phyloP scores from a whole-genome alignment of 2,329 filamentous ascomycete species.

The Verticillium tricorpus region DNA sequence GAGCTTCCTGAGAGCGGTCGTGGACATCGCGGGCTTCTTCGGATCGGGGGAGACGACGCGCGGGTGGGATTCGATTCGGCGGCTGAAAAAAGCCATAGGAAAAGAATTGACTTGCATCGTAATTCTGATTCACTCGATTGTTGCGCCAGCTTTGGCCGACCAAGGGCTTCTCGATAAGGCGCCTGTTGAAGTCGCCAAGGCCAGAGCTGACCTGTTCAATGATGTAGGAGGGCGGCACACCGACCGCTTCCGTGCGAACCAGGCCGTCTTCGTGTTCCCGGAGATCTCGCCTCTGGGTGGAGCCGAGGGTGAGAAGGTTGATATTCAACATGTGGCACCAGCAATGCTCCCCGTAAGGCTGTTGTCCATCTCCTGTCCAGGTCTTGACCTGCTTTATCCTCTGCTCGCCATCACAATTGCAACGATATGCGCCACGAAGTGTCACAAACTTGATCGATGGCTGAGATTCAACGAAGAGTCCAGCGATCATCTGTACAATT shows the following conservation, averaged over 20 bases:
- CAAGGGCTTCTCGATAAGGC: neutral
- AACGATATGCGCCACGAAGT: neutral
- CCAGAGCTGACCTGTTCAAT: neutral
- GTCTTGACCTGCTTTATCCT: neutral
- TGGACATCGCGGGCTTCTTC: neutral
- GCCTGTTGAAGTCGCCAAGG: neutral
- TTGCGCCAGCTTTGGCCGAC: neutral
- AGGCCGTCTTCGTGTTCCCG: neutral
- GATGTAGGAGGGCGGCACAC: neutral
- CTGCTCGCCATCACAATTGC: neutral
- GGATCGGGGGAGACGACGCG: neutral
- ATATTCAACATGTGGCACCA: neutral
- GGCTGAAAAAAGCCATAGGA: neutral
- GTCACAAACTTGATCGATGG: neutral
- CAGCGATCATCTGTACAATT: neutral
- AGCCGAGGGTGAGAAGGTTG: neutral
- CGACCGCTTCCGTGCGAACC: neutral
- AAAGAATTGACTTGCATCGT: neutral
- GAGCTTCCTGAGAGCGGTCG: neutral
- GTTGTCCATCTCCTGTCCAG: neutral
- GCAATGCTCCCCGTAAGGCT: neutral
- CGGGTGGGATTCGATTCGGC: neutral
- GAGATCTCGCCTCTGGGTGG: neutral
- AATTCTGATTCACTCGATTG: neutral
- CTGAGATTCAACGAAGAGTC: neutral